These are phyloP conservation scores for Pachysolen tannophilus DNA, from an alignment of 805 yeast genomes.

Conservation along the genomic window DNA sequence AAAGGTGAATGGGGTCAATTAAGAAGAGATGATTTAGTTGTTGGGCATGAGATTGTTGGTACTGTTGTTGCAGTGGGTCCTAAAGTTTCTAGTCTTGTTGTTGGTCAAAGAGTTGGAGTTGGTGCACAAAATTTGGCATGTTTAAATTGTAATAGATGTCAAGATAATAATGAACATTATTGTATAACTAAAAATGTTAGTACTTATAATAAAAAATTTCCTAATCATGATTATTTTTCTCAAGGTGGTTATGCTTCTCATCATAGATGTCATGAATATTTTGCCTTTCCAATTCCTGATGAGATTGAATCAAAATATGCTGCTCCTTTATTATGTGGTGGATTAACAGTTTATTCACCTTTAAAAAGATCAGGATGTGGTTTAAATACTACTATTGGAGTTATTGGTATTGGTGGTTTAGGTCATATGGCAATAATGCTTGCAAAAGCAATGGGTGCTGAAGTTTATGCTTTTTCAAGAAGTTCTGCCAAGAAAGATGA, in stretches of 20 bases:
- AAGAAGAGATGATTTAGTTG: constrained; percentile 15
- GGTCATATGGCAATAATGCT: constrained; percentile 50
- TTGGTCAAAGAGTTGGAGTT: constrained; percentile 45
- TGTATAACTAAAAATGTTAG: constrained; percentile 35
- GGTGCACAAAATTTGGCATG: constrained; percentile 38
- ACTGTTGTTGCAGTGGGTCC: constrained; percentile 30
- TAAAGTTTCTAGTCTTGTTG: constrained; percentile 25
- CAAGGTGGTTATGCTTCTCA: constrained; percentile 47
- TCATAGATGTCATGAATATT: constrained; percentile 33
- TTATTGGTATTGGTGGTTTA: constrained; percentile 50
- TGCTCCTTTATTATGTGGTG: constrained; percentile 53
- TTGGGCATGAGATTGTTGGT: constrained; percentile 43
- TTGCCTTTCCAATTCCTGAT: constrained; percentile 42
- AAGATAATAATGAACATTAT: constrained; percentile 30
- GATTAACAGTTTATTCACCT: constrained; percentile 47
- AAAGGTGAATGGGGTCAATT: constrained; percentile 29
- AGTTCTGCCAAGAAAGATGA: constrained; percentile 38
- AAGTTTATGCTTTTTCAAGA: constrained; percentile 51
- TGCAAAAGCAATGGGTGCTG: constrained; percentile 54
- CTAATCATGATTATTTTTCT: constrained; percentile 34
- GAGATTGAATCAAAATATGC: constrained; percentile 29
- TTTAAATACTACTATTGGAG: constrained; percentile 42
- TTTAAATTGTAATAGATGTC: constrained; percentile 30
- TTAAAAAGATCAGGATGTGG: constrained; percentile 32
- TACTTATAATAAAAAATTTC: constrained; percentile 44